Evolutionary conservation across 768 basidiomycete genomes (phyloP), one percentile per base, ranked within the genome.

Genomic region (Mycena polygramma): DNA sequence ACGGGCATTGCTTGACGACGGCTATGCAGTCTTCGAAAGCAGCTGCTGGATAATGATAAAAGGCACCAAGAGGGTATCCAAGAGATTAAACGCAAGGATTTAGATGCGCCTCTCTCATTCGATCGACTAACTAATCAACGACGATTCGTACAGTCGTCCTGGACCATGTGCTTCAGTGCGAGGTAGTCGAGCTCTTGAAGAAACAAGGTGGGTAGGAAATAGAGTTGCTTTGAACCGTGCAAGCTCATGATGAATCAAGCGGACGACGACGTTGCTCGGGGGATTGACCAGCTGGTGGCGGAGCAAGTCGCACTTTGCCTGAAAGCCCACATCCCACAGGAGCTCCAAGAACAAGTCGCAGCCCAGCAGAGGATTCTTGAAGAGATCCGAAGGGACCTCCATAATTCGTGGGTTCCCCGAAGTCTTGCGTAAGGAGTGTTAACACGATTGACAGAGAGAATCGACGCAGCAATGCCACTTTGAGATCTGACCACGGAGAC

Each of bases 321-420:
- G 63, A 82, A 84, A 49, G 71, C 70, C 1, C 81, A 87, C 66
- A 84, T 90, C 7, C 85, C 89, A 4, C 75, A 83, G 51, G 78
- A 84, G 9, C 77, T 88, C n/a, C 87, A 87, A 68, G 79, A 84
- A 8, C 84, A 89, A 67, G 78, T 91, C 1, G 79, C 77, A 9
- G 71, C 77, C n/a, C 84, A 86, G 66, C 83, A 83, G 70, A 74
- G 68, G 9, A 81, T 88, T 71, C 80, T 91, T 11, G 84, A 86
- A 26, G 79, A 84, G 63, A 80, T 87, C 26, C 83, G 85, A 60
- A 77, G 82, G 22, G 78, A 83, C 13, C 79, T 91, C 13, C 86
- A 89, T 72, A 90, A 91, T 74, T 88, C 88, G 90, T 90, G 71
- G 70, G 89, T 82, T 61, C 35, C n/a, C 48, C 41, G 20, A 53